A percentile compares a stretch with the other conserved stretches of the same genome.
These are phyloP conservation scores for Ceratocystis smalleyi DNA, from an alignment of 2,329 filamentous ascomycete genomes.

Conservation along the genomic window DNA sequence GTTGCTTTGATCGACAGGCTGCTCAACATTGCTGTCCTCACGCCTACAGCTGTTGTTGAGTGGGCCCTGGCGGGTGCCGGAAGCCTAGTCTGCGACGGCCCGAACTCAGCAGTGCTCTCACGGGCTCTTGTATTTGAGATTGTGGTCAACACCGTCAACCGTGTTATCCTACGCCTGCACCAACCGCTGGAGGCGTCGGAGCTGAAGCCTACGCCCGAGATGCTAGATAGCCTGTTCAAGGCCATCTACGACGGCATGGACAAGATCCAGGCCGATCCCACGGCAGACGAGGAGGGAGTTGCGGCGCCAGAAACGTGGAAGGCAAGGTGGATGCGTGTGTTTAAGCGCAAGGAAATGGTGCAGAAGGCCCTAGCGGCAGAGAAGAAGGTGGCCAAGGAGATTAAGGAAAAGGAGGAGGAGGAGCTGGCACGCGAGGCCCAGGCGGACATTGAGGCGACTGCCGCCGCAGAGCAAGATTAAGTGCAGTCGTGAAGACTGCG, in stretches of 20 bases:
- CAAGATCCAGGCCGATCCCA: constrained; percentile 57
- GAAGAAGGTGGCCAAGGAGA: constrained; percentile 10
- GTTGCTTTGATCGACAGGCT: constrained; percentile 91
- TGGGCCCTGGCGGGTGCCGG: constrained; percentile 58
- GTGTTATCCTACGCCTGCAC: constrained; percentile 12
- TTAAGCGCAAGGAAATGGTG: constrained; percentile 64
- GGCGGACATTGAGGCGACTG: constrained; percentile 16
- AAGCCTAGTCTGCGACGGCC: constrained; percentile 32
- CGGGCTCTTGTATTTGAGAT: constrained; percentile 76
- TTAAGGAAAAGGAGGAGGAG: constrained; percentile 16
- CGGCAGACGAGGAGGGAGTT: constrained; percentile 36
- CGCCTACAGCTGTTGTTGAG: constrained; percentile 68
- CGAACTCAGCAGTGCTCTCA: constrained; percentile 52
- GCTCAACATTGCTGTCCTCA: constrained; percentile 90
- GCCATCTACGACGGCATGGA: constrained; percentile 46
- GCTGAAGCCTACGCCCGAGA: constrained; percentile 3
- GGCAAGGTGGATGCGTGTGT: constrained; percentile 71
- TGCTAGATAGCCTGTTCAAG: constrained; percentile 30
- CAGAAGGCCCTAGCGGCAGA: constrained; percentile 50
- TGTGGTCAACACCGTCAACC: constrained; percentile 64
- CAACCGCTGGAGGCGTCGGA: constrained; percentile 11
- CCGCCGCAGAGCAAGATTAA: constrained; percentile 2
- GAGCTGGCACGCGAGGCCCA: constrained; percentile 25
- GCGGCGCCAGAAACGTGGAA: constrained; percentile 58
- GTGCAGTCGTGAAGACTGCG: neutral